A percentile compares a stretch with the other conserved stretches of the same genome.
Conservation (phyloP, 2,329 filamentous ascomycete genomes). For the Aspergillus sp. region DNA sequence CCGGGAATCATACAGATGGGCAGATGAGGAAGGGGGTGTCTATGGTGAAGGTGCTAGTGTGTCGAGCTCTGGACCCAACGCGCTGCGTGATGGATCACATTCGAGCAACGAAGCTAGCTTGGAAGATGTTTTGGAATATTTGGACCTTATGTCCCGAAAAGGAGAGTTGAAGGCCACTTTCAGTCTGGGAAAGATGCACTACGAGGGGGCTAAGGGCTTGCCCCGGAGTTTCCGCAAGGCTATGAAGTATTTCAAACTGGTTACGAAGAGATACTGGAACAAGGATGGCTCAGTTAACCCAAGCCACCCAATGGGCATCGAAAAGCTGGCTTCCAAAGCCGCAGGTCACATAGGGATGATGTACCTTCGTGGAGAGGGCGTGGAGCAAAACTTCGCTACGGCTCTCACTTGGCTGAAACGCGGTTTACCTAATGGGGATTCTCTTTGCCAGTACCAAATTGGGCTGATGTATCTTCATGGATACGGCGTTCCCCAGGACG, state of each 20-base stretch:
- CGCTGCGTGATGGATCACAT: constrained; percentile 65
- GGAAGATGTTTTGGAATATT: constrained; percentile 90
- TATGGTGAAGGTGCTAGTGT: constrained; percentile 95
- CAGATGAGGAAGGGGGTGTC: constrained; percentile 84
- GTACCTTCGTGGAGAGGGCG: constrained; percentile 82
- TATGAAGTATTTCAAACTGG: constrained; percentile 73
- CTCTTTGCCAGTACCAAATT: constrained; percentile 78
- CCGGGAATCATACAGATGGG: constrained; percentile 75
- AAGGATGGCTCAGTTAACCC: constrained; percentile 70
- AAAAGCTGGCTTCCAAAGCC: constrained; percentile 75
- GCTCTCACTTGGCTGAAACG: constrained; percentile 80
- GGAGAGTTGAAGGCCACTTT: constrained; percentile 84
- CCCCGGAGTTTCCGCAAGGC: constrained; percentile 69
- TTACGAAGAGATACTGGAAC: constrained; percentile 77
- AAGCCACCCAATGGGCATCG: constrained; percentile 64
- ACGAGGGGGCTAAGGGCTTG: constrained; percentile 75
- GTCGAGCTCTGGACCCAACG: constrained; percentile 79
- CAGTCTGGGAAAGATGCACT: constrained; percentile 79
- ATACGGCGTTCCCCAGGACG: constrained; percentile 65
- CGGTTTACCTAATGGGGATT: constrained; percentile 69
- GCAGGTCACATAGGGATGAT: constrained; percentile 85
- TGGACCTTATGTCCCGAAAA: constrained; percentile 85
- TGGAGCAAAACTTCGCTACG: constrained; percentile 70
- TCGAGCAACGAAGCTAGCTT: constrained; percentile 81
- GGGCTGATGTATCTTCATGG: constrained; percentile 81